Evolutionary conservation across 768 basidiomycete genomes (phyloP).

Genomic region (Trametes cubensis): DNA sequence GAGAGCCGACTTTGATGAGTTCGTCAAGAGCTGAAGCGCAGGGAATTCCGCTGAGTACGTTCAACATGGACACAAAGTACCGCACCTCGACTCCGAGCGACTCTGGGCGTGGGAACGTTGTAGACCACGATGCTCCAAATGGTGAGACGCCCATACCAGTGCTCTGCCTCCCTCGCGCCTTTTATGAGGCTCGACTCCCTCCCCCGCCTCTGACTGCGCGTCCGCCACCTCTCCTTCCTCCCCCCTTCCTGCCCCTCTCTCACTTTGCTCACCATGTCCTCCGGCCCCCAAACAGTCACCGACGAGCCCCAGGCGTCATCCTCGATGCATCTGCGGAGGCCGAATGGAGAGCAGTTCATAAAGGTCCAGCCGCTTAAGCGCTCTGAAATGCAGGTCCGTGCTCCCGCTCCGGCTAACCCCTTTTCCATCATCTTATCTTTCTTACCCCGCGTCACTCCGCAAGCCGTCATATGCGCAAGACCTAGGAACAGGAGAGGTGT

Average conservation of each 20-base stretch:
- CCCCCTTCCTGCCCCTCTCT: conserved; percentile 4
- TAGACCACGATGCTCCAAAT: conserved; percentile 64
- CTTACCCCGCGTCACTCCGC: conserved; percentile 23
- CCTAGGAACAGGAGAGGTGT: conserved; percentile 65
- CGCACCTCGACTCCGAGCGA: conserved; percentile 44
- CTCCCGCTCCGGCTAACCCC: conserved; percentile 13
- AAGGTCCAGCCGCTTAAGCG: conserved; percentile 84
- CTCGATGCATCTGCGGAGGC: conserved; percentile 13
- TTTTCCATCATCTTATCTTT: conserved; percentile 11
- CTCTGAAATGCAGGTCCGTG: conserved; percentile 81
- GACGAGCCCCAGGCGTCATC: conserved; percentile 40
- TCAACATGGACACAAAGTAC: conserved; percentile 51
- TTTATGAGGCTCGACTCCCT: no score
- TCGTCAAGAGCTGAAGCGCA: background rate
- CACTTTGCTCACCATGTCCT: conserved; percentile 18
- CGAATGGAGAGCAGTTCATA: conserved; percentile 51
- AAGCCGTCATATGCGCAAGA: conserved; percentile 94
- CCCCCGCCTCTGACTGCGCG: background rate
- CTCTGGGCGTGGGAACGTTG: conserved; percentile 59
- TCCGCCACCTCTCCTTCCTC: conserved; percentile 14
- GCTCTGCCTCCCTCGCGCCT: background rate
- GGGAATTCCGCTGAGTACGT: conserved; percentile 16
- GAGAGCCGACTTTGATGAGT: no score
- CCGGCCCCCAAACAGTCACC: conserved; percentile 53
- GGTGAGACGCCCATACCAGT: conserved; percentile 45